A percentile compares a stretch with the other conserved stretches of the same genome.
phyloP scores from a whole-genome alignment of 805 yeast genomes.

The Wickerhamiella cacticola region DNA sequence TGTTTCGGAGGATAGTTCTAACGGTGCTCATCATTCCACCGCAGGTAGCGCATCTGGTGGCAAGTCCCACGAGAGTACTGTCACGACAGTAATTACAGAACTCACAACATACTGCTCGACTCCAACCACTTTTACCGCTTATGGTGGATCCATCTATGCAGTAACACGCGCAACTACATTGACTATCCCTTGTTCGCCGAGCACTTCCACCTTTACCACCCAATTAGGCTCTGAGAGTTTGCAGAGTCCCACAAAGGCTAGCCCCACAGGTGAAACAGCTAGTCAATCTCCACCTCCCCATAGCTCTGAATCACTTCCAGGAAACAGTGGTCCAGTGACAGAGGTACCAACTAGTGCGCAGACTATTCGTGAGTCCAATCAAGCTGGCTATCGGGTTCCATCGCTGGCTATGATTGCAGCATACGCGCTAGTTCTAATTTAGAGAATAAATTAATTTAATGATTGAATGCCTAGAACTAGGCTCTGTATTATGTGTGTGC shows the following conservation, averaged over 20 bases:
- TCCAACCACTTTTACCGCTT: neutral
- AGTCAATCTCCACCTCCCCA: too few relatives aligned
- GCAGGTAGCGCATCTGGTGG: neutral
- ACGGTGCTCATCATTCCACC: too few relatives aligned
- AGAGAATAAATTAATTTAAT: neutral
- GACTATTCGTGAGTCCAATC: neutral
- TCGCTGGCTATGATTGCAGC: neutral
- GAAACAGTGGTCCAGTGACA: neutral
- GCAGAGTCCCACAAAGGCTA: too few relatives aligned
- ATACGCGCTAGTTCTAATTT: neutral
- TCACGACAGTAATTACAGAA: conserved; percentile 11
- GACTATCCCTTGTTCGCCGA: conserved; percentile 1
- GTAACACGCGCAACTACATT: conserved; percentile 4
- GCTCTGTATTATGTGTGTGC: too few relatives aligned
- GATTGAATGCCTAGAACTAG: neutral
- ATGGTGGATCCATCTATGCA: neutral
- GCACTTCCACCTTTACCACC: conserved; percentile 7
- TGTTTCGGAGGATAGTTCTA: too few relatives aligned
- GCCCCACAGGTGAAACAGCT: too few relatives aligned
- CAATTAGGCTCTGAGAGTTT: too few relatives aligned
- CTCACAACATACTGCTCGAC: conserved; percentile 11
- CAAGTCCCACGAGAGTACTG: neutral
- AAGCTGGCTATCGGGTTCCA: neutral
- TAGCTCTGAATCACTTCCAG: too few relatives aligned
- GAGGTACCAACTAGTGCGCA: neutral